Base-by-base conservation (phyloP, 1,284 basidiomycete species). In the Mycosarcoma mackinlayi region DNA sequence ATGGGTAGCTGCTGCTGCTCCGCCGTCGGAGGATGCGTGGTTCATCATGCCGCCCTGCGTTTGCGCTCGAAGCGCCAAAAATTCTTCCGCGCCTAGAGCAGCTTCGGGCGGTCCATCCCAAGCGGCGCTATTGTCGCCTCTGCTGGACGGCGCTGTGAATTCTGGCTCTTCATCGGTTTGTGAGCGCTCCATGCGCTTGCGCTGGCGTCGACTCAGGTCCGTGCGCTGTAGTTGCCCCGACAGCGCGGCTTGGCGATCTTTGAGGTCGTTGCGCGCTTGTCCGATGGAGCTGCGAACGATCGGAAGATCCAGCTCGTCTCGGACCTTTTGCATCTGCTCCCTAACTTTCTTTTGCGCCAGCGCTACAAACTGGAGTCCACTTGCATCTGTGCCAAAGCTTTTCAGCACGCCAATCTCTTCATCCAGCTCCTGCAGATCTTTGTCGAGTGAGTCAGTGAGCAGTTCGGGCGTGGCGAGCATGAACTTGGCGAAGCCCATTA, bases 391-490 rank as follows among this genome's bases (percentile, higher is more conserved):
- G 33, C 86, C 85, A 16, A 64, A 81, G 47, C 54, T 53, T 34
- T 62, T 67, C 56, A 89, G 87, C 34, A 70, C 51, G 25, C 41
- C 46, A 23, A 69, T 64, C 82, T 94, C 92, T 1, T 85, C 78
- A 2, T 85, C 86, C 3, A 98, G 86, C 68, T 91, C 89, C 39
- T 88, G 88, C 8, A 94, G 84, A 70, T 98, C 92, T 41, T 84
- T 86, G 0, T 88, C 86, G 14, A 97, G 87, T 77, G 93, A 90
- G 11, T 86, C 80, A 40, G 90, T 86, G 79, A 94, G 91, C 23
- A 75, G 56, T 25, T 89, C 86, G 0, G 95, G 93, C 0, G 94
- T 92, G 11, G 93, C 94, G 19, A 98, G 89, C 92, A 98, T 96
- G 84, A 98, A 96, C 76, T 93, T 94, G 33, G 94, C 88, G 81